Conservation (phyloP, 140 eudicot species). For the Erigeron philadelphicus region DNA sequence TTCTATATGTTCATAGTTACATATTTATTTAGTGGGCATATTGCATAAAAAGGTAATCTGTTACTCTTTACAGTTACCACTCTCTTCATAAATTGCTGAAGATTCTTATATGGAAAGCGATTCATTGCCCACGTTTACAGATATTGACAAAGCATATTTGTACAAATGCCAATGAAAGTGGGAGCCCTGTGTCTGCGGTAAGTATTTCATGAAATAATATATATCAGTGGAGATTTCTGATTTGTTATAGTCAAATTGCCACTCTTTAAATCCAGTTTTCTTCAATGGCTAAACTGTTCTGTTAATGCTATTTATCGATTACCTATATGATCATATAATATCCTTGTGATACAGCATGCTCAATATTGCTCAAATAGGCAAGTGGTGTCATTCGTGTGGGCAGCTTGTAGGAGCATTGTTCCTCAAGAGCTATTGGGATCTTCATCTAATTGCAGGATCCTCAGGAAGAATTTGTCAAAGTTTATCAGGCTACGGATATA, state of each 20-base stretch:
- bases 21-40: background rate
- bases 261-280: background rate
- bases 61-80: conserved; percentile 51
- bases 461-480: conserved; percentile 55
- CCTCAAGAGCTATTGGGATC: conserved; percentile 61
- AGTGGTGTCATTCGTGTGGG: conserved; percentile 80
- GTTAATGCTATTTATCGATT: background rate
- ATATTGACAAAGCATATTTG: conserved; percentile 61
- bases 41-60: background rate
- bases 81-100: conserved; percentile 56
- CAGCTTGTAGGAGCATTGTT: conserved; percentile 66
- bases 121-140: conserved; percentile 39
- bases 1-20: conserved; percentile 9
- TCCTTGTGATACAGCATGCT: conserved; percentile 21
- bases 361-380: conserved; percentile 44
- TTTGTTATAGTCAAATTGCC: background rate
- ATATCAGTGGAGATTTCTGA: background rate
- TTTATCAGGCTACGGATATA: conserved; percentile 48
- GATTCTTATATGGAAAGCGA: conserved; percentile 50
- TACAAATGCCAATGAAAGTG: conserved; percentile 17
- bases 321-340: conserved; percentile 3
- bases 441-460: conserved; percentile 47
- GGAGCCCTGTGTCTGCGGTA: conserved; percentile 37
- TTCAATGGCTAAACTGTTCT: background rate
- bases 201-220: conserved; percentile 15